Evolutionary conservation across 2,329 filamentous ascomycete species (phyloP).

Genomic region (Whalleya microplaca): DNA sequence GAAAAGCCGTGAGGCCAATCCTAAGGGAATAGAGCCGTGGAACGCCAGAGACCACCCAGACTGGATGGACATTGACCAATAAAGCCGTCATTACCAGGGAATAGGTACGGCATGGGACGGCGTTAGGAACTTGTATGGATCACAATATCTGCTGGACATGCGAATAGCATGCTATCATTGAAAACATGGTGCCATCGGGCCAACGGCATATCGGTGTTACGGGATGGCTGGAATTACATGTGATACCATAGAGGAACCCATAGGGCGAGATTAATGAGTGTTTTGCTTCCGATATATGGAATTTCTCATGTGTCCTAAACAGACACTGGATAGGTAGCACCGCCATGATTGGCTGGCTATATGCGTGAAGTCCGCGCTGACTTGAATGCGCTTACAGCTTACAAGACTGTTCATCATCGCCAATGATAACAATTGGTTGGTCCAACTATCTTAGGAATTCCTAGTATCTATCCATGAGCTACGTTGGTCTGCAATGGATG

Average conservation of each 20-base stretch:
- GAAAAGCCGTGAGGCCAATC: slow-evolving; percentile 58
- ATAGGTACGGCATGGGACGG: slow-evolving; percentile 1
- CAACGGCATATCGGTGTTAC: slow-evolving; percentile 4
- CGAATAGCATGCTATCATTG: background rate
- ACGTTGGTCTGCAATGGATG: too few relatives aligned
- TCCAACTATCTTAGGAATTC: too few relatives aligned
- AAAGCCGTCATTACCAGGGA: background rate
- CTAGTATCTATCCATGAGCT: too few relatives aligned
- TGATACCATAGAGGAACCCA: background rate
- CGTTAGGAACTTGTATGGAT: background rate
- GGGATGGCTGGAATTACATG: background rate
- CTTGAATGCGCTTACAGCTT: too few relatives aligned
- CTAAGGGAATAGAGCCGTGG: slow-evolving; percentile 63
- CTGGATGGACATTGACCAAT: slow-evolving; percentile 49
- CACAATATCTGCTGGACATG: background rate
- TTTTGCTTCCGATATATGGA: too few relatives aligned
- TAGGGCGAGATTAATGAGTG: too few relatives aligned
- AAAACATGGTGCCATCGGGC: background rate
- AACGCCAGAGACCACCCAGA: slow-evolving; percentile 61
- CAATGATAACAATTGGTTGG: too few relatives aligned
- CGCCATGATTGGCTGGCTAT: too few relatives aligned
- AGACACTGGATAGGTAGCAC: too few relatives aligned
- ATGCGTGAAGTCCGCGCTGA: too few relatives aligned
- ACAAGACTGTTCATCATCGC: too few relatives aligned
- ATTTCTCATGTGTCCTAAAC: too few relatives aligned